These are phyloP conservation scores for Starmera amethionina DNA, from an alignment of 805 yeast species.

Conservation along the genomic window DNA sequence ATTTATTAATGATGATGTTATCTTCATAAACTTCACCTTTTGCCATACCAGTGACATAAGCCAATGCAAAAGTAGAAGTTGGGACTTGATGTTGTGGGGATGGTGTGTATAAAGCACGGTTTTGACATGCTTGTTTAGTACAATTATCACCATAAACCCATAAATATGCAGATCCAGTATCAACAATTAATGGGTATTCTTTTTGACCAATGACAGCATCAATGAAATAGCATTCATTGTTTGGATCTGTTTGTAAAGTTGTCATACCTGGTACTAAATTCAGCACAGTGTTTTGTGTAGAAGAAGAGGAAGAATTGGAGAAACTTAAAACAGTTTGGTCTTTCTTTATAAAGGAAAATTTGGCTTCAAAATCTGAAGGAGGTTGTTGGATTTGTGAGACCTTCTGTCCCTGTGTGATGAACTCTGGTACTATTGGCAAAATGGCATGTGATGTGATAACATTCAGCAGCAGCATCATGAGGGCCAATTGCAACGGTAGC, in stretches of 20 bases:
- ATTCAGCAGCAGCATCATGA: no score
- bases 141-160: conserved; percentile 55
- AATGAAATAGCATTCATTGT: conserved; percentile 27
- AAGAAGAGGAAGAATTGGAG: conserved; percentile 1
- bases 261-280: conserved; percentile 20
- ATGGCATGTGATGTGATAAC: no score
- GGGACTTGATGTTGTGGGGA: conserved; percentile 9
- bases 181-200: conserved; percentile 44
- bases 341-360: neutral
- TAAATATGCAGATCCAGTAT: conserved; percentile 55
- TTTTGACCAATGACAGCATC: conserved; percentile 29
- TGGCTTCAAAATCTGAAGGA: neutral
- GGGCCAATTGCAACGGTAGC: no score
- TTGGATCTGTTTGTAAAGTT: conserved; percentile 15
- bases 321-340: neutral
- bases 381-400: neutral
- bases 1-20: conserved; percentile 19
- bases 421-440: no score
- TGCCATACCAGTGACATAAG: conserved; percentile 46
- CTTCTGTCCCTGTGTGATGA: neutral
- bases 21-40: conserved; percentile 37
- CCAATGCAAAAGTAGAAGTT: conserved; percentile 31
- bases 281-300: conserved; percentile 9
- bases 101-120: conserved; percentile 21
- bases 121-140: conserved; percentile 31